A percentile compares a stretch with the other conserved stretches of the same genome.
Evolutionary conservation across 305 asterid genomes (phyloP).

Genomic region (Fraxinus xanthoxyloides): DNA sequence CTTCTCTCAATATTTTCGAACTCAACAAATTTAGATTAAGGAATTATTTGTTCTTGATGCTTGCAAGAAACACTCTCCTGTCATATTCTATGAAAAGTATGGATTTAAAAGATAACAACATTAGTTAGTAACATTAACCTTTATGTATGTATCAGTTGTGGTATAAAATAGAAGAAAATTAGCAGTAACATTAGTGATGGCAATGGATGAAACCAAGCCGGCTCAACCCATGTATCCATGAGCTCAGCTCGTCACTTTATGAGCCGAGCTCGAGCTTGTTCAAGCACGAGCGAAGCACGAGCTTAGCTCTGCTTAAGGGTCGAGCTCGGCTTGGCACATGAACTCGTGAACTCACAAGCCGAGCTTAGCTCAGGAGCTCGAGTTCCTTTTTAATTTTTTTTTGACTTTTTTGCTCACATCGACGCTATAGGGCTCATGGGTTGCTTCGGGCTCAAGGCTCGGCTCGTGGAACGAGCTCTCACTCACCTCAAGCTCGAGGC

Average conservation of each 20-base stretch:
- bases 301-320: not conserved
- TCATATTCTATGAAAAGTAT: not conserved
- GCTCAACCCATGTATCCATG: not conserved
- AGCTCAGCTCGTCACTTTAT: not conserved
- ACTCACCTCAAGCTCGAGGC: not conserved
- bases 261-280: too few species aligned
- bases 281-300: not conserved
- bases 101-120: not conserved
- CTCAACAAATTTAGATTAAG: not conserved
- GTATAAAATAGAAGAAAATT: not conserved
- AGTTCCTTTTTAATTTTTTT: too few species aligned
- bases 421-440: too few species aligned
- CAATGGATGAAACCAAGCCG: not conserved
- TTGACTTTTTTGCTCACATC: not conserved
- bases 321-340: not conserved
- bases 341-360: not conserved
- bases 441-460: not conserved
- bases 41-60: not conserved
- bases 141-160: not conserved
- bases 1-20: not conserved
- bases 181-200: not conserved
- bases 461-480: not conserved
- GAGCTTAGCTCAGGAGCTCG: not conserved
- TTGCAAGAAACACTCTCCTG: not conserved
- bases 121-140: not conserved